Conservation (phyloP, 2,329 filamentous ascomycete species). For the Trematosphaeria pertusa region DNA sequence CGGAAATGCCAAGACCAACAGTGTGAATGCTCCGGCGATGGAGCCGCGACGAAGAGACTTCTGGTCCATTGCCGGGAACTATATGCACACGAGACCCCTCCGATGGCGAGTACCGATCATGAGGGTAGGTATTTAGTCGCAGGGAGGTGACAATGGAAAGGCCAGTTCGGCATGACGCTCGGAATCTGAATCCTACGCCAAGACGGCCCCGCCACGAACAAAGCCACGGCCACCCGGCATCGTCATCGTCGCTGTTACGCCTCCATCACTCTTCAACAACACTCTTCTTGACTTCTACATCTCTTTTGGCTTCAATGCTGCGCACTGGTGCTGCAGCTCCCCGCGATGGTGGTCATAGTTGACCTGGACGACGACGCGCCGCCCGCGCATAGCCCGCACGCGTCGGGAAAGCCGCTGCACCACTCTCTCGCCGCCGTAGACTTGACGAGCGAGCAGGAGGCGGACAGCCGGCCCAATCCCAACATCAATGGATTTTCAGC, state of each 20-base stretch:
- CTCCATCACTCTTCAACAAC: constrained; percentile 5
- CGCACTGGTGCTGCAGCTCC: constrained; percentile 15
- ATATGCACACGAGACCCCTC: no score
- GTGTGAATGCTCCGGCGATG: no score
- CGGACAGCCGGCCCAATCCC: constrained; percentile 50
- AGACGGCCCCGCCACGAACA: constrained; percentile 9
- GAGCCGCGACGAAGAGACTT: constrained; percentile 1
- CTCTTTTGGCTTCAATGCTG: constrained; percentile 38
- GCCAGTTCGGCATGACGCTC: background rate
- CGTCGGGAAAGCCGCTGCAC: constrained; percentile 36
- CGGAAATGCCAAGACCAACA: no score
- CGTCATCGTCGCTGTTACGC: background rate
- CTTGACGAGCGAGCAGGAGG: constrained; percentile 12
- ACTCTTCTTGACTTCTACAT: constrained; percentile 10
- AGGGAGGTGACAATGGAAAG: background rate
- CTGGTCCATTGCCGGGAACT: no score
- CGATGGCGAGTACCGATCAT: background rate
- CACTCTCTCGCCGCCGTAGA: constrained; percentile 27
- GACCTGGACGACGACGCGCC: constrained; percentile 51
- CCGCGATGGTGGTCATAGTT: constrained; percentile 53
- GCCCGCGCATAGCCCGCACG: constrained; percentile 26
- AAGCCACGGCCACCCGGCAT: constrained; percentile 1
- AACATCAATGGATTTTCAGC: constrained; percentile 67
- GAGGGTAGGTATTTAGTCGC: background rate
- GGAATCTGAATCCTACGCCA: constrained; percentile 9